These are phyloP conservation scores for Sporothrix globosa DNA, from an alignment of 2,329 filamentous ascomycete genomes.

Conservation along the genomic window DNA sequence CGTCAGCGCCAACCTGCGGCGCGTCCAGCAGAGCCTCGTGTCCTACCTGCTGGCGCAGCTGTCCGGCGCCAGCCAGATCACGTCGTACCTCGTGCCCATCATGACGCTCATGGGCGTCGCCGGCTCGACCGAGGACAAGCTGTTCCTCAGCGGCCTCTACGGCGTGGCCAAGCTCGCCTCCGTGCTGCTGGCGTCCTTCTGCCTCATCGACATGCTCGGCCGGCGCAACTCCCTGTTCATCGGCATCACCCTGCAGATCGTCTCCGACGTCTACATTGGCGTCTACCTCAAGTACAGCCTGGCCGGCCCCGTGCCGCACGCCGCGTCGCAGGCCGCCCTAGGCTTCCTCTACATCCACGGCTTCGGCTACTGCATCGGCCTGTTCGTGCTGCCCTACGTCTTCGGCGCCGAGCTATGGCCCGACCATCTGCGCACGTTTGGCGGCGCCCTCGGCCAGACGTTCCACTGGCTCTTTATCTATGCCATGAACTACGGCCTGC, in stretches of 20 bases:
- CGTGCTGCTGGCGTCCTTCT: slow-evolving; percentile 48
- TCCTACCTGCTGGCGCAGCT: slow-evolving; percentile 49
- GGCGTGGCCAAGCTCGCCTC: slow-evolving; percentile 50
- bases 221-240: slow-evolving; percentile 42
- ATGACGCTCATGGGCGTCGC: slow-evolving; percentile 45
- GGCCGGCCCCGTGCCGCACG: slow-evolving; percentile 38
- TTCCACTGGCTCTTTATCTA: slow-evolving; percentile 51
- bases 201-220: slow-evolving; percentile 50
- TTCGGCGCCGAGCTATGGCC: slow-evolving; percentile 52
- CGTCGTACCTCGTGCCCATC: slow-evolving; percentile 50
- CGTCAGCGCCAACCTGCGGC: slow-evolving; percentile 46
- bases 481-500: slow-evolving; percentile 41
- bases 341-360: slow-evolving; percentile 51
- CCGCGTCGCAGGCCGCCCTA: slow-evolving; percentile 44
- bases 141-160: slow-evolving; percentile 51
- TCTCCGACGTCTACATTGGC: slow-evolving; percentile 49
- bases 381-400: slow-evolving; percentile 49
- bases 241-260: slow-evolving; percentile 45
- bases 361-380: slow-evolving; percentile 49
- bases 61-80: slow-evolving; percentile 51
- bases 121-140: slow-evolving; percentile 40
- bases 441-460: slow-evolving; percentile 43
- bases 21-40: slow-evolving; percentile 46
- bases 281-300: slow-evolving; percentile 46
- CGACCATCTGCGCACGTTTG: slow-evolving; percentile 51